These are phyloP conservation scores for Pythium monospermum DNA, from an alignment of 352 stramenopile genomes.

Conservation along the genomic window DNA sequence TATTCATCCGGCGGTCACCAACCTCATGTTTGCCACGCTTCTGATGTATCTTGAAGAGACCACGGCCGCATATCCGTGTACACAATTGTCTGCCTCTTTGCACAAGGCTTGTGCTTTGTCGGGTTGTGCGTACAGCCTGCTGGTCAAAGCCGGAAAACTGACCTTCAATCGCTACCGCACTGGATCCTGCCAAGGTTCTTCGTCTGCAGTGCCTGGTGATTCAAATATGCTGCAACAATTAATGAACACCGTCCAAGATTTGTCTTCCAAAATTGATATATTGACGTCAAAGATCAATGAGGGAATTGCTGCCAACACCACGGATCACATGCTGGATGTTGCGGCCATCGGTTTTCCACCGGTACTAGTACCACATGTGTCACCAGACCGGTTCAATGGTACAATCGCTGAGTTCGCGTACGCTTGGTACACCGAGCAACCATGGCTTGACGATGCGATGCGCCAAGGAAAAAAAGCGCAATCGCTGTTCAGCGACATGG, in stretches of 20 bases:
- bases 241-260: too few species aligned
- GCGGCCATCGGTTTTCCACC: too few species aligned
- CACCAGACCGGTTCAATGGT: not conserved
- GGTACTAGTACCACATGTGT: not conserved
- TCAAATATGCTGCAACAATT: too few species aligned
- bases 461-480: not conserved
- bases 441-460: not conserved
- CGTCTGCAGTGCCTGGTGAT: too few species aligned
- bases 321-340: not conserved
- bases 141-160: too few species aligned
- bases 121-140: too few species aligned
- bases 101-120: too few species aligned
- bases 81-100: not conserved
- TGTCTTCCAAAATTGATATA: too few species aligned
- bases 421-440: not conserved
- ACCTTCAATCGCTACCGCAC: too few species aligned
- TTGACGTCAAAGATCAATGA: too few species aligned
- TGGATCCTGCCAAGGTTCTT: too few species aligned
- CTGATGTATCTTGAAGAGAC: not conserved
- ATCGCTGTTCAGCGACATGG: not conserved
- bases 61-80: not conserved
- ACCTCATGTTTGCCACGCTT: not conserved
- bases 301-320: too few species aligned
- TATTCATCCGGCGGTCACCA: not conserved
- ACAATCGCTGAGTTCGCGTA: not conserved